Evolutionary conservation across 495 filamentous ascomycete species (phyloP), one percentile per base, ranked within the genome.

Genomic region (Sordaria brevicollis): DNA sequence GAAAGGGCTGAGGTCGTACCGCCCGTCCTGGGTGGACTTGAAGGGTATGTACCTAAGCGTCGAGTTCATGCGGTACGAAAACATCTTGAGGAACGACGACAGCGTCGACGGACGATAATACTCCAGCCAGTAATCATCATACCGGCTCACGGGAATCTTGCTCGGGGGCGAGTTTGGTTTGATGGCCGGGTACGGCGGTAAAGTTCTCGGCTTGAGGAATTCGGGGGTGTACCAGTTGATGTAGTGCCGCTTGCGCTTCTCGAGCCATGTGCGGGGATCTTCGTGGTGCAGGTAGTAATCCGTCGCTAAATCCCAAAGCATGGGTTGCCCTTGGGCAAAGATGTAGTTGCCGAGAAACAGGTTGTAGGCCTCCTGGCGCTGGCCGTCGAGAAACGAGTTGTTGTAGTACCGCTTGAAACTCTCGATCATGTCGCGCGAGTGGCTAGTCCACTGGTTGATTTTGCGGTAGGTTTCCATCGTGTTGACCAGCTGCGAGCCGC

Each of bases 331-430:
- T 74, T 95, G 91, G 11, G 87, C 81, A 74, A 91, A 98, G 57
- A 92, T 95, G 79, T 98, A 99, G 75, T 98, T 97, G 7, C 95
- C 95, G 15, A 99, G 88, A 74, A 99, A 99, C 25, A 99, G 87
- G 71, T 99, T 99, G 78, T 98, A 98, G 0, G 96, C 95, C 77
- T 99, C 95, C 81, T 99, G 95, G 49, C 95, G 88, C 76, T 98
- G 95, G 21, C 91, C 91, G 78, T 99, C 95, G 9, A 98, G 85
- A 80, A 99, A 99, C 0, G 94, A 97, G 78, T 99, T 99, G 79
- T 98, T 96, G 81, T 99, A 99, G 81, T 98, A 99, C 35, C 95
- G 89, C 78, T 98, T 99, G 84, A 99, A 97, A 78, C 92, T 96
- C 79, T 99, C 95, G 10, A 99, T 92, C 95, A 99, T 99, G 78